Conservation (phyloP, 805 yeast species). For the Barnettozyma siamensis region DNA sequence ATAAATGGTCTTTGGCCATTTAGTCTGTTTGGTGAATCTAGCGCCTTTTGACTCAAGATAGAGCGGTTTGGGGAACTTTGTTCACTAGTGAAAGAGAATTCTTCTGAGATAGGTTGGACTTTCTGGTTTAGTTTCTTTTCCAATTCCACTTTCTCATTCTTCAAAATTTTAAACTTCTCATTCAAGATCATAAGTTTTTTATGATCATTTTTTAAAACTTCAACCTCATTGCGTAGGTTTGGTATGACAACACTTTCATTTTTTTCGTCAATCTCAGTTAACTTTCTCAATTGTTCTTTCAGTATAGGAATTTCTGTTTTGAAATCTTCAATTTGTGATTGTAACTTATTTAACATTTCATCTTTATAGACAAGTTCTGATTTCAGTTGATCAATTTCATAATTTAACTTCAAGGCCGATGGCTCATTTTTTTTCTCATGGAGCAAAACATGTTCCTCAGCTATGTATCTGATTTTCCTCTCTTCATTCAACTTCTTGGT, state of each 20-base stretch:
- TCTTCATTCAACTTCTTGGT: conserved; percentile 58
- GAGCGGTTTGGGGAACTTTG: neutral
- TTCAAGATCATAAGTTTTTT: conserved; percentile 18
- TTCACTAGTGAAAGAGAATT: neutral
- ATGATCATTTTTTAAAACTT: conserved; percentile 26
- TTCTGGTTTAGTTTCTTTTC: conserved; percentile 27
- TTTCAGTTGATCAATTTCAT: conserved; percentile 49
- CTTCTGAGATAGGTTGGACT: neutral
- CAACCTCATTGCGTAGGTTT: conserved; percentile 37
- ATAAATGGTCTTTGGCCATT: conserved; percentile 3
- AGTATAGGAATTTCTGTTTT: conserved; percentile 32
- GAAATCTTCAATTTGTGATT: conserved; percentile 39
- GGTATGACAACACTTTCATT: conserved; percentile 42
- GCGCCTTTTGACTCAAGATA: neutral
- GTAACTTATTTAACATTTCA: conserved; percentile 40
- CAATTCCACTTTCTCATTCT: conserved; percentile 27
- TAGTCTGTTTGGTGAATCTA: neutral
- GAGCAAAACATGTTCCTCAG: conserved; percentile 63
- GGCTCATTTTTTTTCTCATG: conserved; percentile 49
- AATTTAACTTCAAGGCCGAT: conserved; percentile 47
- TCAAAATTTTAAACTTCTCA: conserved; percentile 26
- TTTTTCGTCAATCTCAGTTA: conserved; percentile 36
- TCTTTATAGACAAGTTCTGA: conserved; percentile 42
- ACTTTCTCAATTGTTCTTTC: conserved; percentile 33
- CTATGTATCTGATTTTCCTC: conserved; percentile 56